Evolutionary conservation across 768 basidiomycete species (phyloP), one percentile per base, ranked within the genome.

Genomic region (Artomyces pyxidatus): DNA sequence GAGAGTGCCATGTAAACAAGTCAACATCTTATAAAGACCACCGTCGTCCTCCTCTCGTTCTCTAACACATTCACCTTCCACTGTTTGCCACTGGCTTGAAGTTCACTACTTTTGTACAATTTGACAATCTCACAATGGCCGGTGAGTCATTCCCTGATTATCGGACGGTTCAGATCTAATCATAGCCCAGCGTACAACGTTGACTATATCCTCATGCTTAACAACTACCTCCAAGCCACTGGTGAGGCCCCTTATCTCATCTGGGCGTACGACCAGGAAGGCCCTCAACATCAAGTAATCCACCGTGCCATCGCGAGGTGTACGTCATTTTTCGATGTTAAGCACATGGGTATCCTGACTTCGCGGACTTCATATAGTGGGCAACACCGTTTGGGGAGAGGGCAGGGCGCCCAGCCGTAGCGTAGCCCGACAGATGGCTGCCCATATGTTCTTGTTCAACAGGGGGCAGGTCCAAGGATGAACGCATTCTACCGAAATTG

Each of bases 141-240:
- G 32, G 32, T 35, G 32, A 35, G 32, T 35, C 32, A 35, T 17
- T 35, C 14, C 3, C 14, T 17, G 17, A 35, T 35, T 14, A 35
- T 17, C 12, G 32, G 14, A 35, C n/a, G n/a, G n/a, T n/a, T 12
- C 32, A 35, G 17, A 12, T 14, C 32, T 35, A 17, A 35, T 35
- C 32, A 17, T 35, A 17, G 17, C 32, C 17, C 32, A 12, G 14
- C 12, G 3, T 35, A 12, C 32, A 8, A 11, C 7, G 22, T n/a
- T n/a, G 54, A 55, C 40, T 55, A 55, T 22, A 44, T 55, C 28
- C 54, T 55, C 42, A 46, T 55, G 38, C 44, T 55, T 30, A 55
- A 55, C 39, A 55, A 53, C n/a, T 48, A 55, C 51, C 39, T 55
- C 22, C 54, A 55, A 19, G 32, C 30, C 28, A 55, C 51, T 6